Evolutionary conservation across 2,329 filamentous ascomycete genomes (phyloP), one percentile per base, ranked within the genome.

Genomic region (Colletotrichum plurivorum): DNA sequence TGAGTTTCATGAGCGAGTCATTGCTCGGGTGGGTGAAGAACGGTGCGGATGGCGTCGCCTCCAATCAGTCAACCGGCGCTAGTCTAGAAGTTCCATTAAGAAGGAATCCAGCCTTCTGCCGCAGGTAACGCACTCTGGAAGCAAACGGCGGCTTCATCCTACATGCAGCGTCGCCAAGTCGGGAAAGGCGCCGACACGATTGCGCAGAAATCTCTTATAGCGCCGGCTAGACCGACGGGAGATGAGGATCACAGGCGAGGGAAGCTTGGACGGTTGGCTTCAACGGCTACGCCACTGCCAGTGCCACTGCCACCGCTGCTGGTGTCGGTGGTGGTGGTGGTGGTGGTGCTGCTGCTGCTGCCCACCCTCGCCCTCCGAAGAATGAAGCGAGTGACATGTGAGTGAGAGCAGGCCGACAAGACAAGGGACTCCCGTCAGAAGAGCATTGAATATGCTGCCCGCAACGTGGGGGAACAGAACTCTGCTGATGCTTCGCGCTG

Each of bases 1-100:
- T 45, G 55, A 36, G 67, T 69, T 69, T 69, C 67, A 67, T 45
- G 27, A 60, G 51, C 67, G 62, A 69, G 67, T 69, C 67, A 68
- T 48, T 46, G 60, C 52, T 36, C 62, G 54, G 49, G 36, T 46
- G 41, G 51, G 48, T 31, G 18, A 43, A 39, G 49, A 66, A 54
- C 48, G 52, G 64, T 57, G 59, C 64, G 58, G 52, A 56, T 57
- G 64, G 58, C 58, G 64, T 63, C 20, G 54, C 49, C 48, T 55
- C 55, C 18, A 46, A 45, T 36, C 52, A 41, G 59, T 22, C 31
- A 48, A 31, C 45, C 18, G 41, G 25, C 60, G 52, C 60, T 49
- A 49, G 27, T 53, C 62, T 69, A 39, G 62, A 60, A 65, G 48
- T 27, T 46, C 36, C 12, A 18, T 49, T 7, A 43, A 45, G 55